phyloP scores from a whole-genome alignment of 768 basidiomycete genomes.

The Suillus hirtellus region DNA sequence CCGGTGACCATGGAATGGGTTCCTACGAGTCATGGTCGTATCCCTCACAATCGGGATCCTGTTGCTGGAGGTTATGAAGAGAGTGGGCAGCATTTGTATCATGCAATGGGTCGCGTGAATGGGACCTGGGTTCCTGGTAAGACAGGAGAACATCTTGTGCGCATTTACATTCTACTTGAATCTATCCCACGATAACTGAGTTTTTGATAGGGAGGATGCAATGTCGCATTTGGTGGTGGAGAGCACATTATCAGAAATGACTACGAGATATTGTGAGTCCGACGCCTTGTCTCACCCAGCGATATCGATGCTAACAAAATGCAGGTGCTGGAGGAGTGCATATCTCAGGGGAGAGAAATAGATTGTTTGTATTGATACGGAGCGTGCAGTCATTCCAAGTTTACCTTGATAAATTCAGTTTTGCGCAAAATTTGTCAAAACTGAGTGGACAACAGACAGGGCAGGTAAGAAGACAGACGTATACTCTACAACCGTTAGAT shows the following conservation, averaged over 20 bases:
- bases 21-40: constrained; percentile 53
- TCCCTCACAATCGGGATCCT: constrained; percentile 57
- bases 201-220: constrained; percentile 38
- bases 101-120: constrained; percentile 55
- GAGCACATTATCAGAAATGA: constrained; percentile 40
- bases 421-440: neutral
- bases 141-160: constrained; percentile 66
- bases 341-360: neutral
- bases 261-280: constrained; percentile 46
- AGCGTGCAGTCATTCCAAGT: neutral
- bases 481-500: constrained; percentile 1
- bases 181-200: neutral
- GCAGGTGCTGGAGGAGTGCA: constrained; percentile 40
- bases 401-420: neutral
- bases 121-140: constrained; percentile 72
- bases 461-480: neutral
- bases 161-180: constrained; percentile 20
- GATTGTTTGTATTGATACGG: neutral
- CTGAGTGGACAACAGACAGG: neutral
- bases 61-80: constrained; percentile 81
- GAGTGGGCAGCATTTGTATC: constrained; percentile 63
- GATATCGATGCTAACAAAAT: neutral
- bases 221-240: constrained; percentile 39
- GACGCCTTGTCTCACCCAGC: neutral
- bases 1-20: constrained; percentile 76